Evolutionary conservation across 2,329 filamentous ascomycete species (phyloP), one percentile per base, ranked within the genome.

Genomic region (Ophiocordyceps australis): DNA sequence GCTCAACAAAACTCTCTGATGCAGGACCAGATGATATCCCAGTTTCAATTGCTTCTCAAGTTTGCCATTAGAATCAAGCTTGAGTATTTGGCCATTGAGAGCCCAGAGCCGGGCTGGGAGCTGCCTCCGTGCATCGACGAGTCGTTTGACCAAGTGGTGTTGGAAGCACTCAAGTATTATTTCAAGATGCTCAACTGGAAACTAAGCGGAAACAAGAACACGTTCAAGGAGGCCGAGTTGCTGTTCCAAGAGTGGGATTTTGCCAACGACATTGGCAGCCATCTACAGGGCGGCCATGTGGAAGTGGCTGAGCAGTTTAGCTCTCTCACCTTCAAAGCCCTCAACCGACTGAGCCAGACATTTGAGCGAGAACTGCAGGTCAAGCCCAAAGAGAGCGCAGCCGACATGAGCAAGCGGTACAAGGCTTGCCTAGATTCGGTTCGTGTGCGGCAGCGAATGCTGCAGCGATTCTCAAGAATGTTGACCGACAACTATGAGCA

Each of bases 171-270:
- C 38, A 91, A 86, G 47, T 95, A 93, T 49, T 98, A 98, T 52
- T 98, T 98, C 63, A 89, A 86, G 48, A 85, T 98, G 67, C 61
- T 98, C 23, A 94, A 95, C 45, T 95, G 85, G 82, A 95, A 95
- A 50, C 59, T 98, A 27, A 85, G 79, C 39, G 81, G 83, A 29
- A 95, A 95, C 58, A 95, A 94, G 49, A 98, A 95, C 53, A 94
- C 85, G 0, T 98, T 98, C 65, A 95, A 95, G 46, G 89, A 98
- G 49, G 89, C 89, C 6, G 89, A 98, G 57, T 77, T 98, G 35
- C 57, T 98, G 24, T 91, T 94, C 45, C 83, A 93, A 41, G 89
- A 98, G 51, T 98, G 89, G 89, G 82, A 83, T 30, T 95, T 95
- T 42, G 91, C 80, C 27, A 95, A 95, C 42, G 74, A 85, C 39